Conservation (phyloP, 345 rosid genomes). For the Combretum micranthum region DNA sequence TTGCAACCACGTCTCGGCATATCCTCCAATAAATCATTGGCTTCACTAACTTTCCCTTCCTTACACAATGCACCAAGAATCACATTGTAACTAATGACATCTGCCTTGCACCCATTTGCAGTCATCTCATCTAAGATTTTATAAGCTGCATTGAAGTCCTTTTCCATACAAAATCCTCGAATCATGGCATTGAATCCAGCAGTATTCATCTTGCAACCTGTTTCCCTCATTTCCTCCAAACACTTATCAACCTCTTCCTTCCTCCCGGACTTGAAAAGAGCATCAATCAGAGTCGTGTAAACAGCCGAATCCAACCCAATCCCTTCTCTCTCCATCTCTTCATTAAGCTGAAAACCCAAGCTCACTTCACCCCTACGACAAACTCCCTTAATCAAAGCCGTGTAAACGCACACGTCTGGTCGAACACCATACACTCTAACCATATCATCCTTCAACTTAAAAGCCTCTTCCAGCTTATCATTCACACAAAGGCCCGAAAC, state of each 20-base stretch:
- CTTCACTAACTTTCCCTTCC: slow-evolving; percentile 49
- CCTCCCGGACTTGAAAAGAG: slow-evolving; percentile 42
- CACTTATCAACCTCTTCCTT: slow-evolving; percentile 37
- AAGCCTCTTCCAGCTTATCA: slow-evolving; percentile 52
- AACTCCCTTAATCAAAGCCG: slow-evolving; percentile 48
- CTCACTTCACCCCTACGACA: slow-evolving; percentile 37
- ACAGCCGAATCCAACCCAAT: slow-evolving; percentile 40
- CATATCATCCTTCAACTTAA: slow-evolving; percentile 64
- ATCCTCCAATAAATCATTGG: slow-evolving; percentile 63
- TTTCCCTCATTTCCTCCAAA: slow-evolving; percentile 53
- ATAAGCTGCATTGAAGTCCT: slow-evolving; percentile 49
- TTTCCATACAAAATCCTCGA: slow-evolving; percentile 36
- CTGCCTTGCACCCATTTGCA: slow-evolving; percentile 46
- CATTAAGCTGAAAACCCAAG: slow-evolving; percentile 55
- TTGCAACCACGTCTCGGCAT: slow-evolving; percentile 67
- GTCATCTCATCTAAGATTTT: slow-evolving; percentile 51
- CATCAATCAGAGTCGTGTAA: slow-evolving; percentile 51
- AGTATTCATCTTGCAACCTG: slow-evolving; percentile 46
- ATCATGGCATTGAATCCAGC: slow-evolving; percentile 66
- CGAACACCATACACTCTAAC: slow-evolving; percentile 22
- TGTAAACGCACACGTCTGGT: slow-evolving; percentile 36
- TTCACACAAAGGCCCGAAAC: slow-evolving; percentile 44
- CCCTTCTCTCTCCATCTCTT: slow-evolving; percentile 44
- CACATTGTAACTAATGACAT: slow-evolving; percentile 57
- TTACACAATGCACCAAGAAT: slow-evolving; percentile 53